Evolutionary conservation across 2,329 filamentous ascomycete genomes (phyloP), one percentile per base, ranked within the genome.

Genomic region (Fusarium sp.): DNA sequence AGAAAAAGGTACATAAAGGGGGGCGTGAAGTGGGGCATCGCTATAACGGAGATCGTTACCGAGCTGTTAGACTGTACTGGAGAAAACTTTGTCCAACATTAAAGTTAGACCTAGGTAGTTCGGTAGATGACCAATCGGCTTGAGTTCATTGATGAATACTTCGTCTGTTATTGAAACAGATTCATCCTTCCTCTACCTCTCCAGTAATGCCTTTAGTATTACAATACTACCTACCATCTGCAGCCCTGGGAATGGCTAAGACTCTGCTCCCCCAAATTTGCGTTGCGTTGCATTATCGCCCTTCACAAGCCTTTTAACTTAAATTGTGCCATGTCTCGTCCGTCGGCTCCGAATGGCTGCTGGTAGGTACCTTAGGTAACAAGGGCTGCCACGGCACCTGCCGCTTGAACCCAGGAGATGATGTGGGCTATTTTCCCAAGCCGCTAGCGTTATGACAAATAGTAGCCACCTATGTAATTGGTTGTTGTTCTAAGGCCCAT

Each of bases 331-430:
- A 50, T 63, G 45, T 29, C 47, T 37, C 45, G 36, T 15, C 21
- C 15, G 48, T 66, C 65, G 65, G 65, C 54, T 68, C 65, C 65
- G 65, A 67, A 41, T 43, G 52, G 53, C 59, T 46, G 54, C 64
- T 59, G 64, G 68, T 50, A 46, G 49, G 27, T 57, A 37, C 23
- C 20, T 21, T 25, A 25, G 15, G 20, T 40, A 27, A 40, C 55
- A 58, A 58, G 36, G 33, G 25, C 47, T 51, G 31, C 43, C 63
- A 40, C 46, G 49, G 63, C 46, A 63, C 49, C 33, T 51, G 49
- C 40, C 46, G 23, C 15, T 45, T 45, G 5, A 43, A 43, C 21
- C 25, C 20, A 23, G 13, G 8, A 53, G 40, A 42, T 9, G 42
- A 39, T 40, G 52, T 31, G 33, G 54, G 18, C 11, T 37, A 6